Conservation (phyloP, 2,329 filamentous ascomycete species). For the Pezicula radicicola region DNA sequence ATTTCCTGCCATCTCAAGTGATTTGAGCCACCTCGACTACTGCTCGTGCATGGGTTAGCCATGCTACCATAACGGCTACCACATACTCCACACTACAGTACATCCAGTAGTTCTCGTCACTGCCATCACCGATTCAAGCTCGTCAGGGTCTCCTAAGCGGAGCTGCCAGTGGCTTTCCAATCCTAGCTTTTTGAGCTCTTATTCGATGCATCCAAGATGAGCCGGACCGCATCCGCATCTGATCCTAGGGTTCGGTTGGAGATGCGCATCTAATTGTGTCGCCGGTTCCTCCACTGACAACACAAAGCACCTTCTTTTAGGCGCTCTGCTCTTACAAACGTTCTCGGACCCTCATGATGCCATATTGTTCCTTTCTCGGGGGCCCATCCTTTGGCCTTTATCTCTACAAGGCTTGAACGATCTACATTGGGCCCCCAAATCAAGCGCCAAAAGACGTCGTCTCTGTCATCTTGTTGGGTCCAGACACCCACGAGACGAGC, state of each 20-base stretch:
- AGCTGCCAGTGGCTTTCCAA: conserved; percentile 31
- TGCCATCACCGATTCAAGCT: neutral
- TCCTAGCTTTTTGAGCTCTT: conserved; percentile 18
- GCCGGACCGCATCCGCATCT: conserved; percentile 44
- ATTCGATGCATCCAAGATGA: conserved; percentile 27
- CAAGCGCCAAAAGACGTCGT: conserved; percentile 23
- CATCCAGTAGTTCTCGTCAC: neutral
- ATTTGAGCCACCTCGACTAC: neutral
- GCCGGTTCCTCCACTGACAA: conserved; percentile 37
- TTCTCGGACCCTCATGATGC: conserved; percentile 27
- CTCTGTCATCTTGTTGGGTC: conserved; percentile 19
- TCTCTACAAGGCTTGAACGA: conserved; percentile 19
- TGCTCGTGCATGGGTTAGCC: neutral
- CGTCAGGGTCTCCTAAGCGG: conserved; percentile 29
- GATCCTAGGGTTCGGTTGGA: conserved; percentile 39
- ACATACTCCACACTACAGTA: neutral
- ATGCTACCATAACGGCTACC: neutral
- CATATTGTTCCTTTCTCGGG: conserved; percentile 33
- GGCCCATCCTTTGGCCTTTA: conserved; percentile 24
- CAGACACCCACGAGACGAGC: conserved; percentile 22
- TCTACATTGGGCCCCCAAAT: conserved; percentile 22
- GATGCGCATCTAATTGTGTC: conserved; percentile 32
- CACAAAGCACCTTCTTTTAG: conserved; percentile 37
- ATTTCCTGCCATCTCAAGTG: too few species aligned
- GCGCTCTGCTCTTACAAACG: conserved; percentile 34